Evolutionary conservation across 495 filamentous ascomycete species (phyloP), one percentile per base, ranked within the genome.

Genomic region (Symbiotaphrina buchneri): DNA sequence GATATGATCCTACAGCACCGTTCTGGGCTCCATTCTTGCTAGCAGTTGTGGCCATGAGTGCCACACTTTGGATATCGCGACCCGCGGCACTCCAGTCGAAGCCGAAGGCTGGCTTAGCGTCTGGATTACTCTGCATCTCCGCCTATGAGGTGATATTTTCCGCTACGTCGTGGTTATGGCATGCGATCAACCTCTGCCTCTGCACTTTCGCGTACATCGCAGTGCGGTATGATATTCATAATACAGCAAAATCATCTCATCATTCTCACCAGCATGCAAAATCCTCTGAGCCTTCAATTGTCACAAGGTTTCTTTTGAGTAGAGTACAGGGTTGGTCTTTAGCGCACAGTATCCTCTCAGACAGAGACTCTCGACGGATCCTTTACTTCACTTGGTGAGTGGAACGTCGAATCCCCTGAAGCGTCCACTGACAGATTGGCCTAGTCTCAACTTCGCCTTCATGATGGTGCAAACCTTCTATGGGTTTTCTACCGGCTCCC

Each of bases 351-450:
- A 82, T 99, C 36, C 51, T 99, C 36, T 63, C 72, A 16, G 83
- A 93, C 40, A 85, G 82, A 41, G 85, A 99, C 48, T 95, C 90
- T 5, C 67, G 87, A 21, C 68, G 87, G 18, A 99, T 99, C 37
- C 85, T 91, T 42, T 99, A 95, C 54, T 97, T 97, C 35, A n/a
- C n/a, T n/a, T n/a, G n/a, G n/a, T n/a, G n/a, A n/a, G n/a, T 14
- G 5, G 15, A 30, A 8, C 18, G n/a, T 10, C n/a, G 24, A 26
- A 3, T 10, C 24, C 24, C 14, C n/a, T 13, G 1, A 2, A 2
- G 24, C 24, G 24, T 26, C n/a, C 1, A n/a, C 3, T 10, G n/a
- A 1, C n/a, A 26, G n/a, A 13, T 13, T 26, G 24, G 14, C 7
- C 48, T 45, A 92, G 80, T 40, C 63, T 99, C 25, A 99, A 99